Conservation (phyloP, 192 early-diverging fungal genomes). For the Coemansia sp. region DNA sequence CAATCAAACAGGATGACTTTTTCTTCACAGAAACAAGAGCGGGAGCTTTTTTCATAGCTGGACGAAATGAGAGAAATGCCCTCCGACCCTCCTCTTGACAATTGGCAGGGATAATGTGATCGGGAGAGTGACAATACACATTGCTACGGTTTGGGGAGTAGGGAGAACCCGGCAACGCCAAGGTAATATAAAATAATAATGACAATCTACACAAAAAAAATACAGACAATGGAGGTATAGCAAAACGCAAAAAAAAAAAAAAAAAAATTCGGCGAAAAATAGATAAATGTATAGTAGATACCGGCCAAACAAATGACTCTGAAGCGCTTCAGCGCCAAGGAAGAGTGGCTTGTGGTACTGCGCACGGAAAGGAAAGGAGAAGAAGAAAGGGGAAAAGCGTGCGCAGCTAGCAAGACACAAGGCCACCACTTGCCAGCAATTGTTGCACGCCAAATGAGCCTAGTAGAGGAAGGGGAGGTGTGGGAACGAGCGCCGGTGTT, state of each 20-base stretch:
- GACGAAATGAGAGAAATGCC: neutral
- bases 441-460: neutral
- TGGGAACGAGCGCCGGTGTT: neutral
- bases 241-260: neutral
- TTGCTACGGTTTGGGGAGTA: conserved; percentile 1
- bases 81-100: too few species aligned
- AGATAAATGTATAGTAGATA: neutral
- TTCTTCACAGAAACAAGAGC: neutral
- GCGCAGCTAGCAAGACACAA: neutral
- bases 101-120: conserved; percentile 5
- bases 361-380: neutral
- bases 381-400: too few species aligned
- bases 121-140: neutral
- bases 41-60: neutral
- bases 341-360: neutral
- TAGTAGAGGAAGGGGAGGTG: neutral
- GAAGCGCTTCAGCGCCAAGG: neutral
- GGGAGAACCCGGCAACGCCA: neutral
- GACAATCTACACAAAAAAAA: neutral
- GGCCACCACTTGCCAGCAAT: neutral
- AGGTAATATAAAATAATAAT: too few species aligned
- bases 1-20: neutral
- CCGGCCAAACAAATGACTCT: neutral
- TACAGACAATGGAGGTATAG: neutral
- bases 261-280: neutral